These are phyloP conservation scores for Prunus davidiana DNA, from an alignment of 306 rosid species.

Conservation along the genomic window DNA sequence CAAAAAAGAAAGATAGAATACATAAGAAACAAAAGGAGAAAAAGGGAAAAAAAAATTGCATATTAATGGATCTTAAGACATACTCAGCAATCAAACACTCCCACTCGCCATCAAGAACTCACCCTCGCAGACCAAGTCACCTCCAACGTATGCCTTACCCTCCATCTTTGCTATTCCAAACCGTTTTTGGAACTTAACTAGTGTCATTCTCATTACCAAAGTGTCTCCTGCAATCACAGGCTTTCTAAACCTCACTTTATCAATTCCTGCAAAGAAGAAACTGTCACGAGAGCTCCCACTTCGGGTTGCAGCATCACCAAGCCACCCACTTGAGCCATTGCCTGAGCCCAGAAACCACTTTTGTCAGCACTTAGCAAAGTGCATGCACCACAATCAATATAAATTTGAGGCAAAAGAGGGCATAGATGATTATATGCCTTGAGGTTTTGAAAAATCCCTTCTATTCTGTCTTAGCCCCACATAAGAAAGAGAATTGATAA, in stretches of 20 bases:
- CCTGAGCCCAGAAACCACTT: conserved; percentile 43
- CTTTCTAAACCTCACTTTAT: conserved; percentile 85
- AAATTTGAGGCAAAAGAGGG: neutral
- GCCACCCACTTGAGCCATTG: conserved; percentile 98
- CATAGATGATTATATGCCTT: neutral
- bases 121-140: conserved; percentile 90
- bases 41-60: neutral
- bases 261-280: conserved; percentile 94
- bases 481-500: neutral
- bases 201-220: conserved; percentile 90
- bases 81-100: conserved; percentile 24
- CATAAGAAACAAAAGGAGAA: neutral
- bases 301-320: conserved; percentile 89
- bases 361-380: conserved; percentile 7
- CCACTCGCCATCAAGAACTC: conserved; percentile 84
- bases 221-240: conserved; percentile 95
- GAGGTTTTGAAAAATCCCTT: neutral
- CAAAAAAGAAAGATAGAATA: neutral
- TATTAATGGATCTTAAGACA: neutral
- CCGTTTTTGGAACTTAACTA: conserved; percentile 72
- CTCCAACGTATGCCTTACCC: conserved; percentile 90
- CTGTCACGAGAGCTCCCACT: conserved; percentile 76
- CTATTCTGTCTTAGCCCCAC: neutral
- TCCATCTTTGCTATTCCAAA: conserved; percentile 94
- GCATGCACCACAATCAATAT: neutral